Evolutionary conservation across 2,329 filamentous ascomycete species (phyloP).

Genomic region (Aspergillus intermedius): DNA sequence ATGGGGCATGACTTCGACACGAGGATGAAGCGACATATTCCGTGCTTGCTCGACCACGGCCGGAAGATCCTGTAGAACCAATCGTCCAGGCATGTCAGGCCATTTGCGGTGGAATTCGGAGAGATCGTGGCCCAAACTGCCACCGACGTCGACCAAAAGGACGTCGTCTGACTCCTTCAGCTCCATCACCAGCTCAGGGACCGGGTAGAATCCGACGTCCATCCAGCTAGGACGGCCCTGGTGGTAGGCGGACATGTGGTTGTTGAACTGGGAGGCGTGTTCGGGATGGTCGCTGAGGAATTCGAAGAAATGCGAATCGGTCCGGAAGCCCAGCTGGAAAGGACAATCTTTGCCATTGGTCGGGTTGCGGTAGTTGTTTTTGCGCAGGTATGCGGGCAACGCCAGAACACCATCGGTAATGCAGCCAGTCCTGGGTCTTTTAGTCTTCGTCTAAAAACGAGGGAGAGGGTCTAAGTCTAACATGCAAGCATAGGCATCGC

Average conservation of each 20-base stretch:
- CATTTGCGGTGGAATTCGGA: slow-evolving; percentile 30
- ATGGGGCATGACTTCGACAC: slow-evolving; percentile 30
- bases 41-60: slow-evolving; percentile 25
- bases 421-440: slow-evolving; percentile 10
- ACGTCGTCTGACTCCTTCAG: slow-evolving; percentile 8
- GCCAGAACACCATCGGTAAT: slow-evolving; percentile 12
- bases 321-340: slow-evolving; percentile 19
- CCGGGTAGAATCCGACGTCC: slow-evolving; percentile 23
- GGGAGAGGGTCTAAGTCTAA: slow-evolving; percentile 6
- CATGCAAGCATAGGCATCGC: slow-evolving; percentile 22
- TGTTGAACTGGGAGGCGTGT: slow-evolving; percentile 14
- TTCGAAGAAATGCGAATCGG: slow-evolving; percentile 20
- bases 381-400: slow-evolving; percentile 17
- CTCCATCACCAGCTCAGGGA: slow-evolving; percentile 10
- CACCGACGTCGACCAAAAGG: slow-evolving; percentile 39
- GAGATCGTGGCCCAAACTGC: slow-evolving; percentile 36
- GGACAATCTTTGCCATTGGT: slow-evolving; percentile 14
- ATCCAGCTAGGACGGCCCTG: slow-evolving; percentile 18
- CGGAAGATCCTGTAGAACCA: slow-evolving; percentile 45
- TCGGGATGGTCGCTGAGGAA: slow-evolving; percentile 14
- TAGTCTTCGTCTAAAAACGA: neutral
- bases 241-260: slow-evolving; percentile 15
- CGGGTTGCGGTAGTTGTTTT: slow-evolving; percentile 18
- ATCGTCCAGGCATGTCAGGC: slow-evolving; percentile 32
- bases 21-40: slow-evolving; percentile 6